Evolutionary conservation across 768 basidiomycete genomes (phyloP), one percentile per base, ranked within the genome.

Genomic region (Suillus hirtellus): DNA sequence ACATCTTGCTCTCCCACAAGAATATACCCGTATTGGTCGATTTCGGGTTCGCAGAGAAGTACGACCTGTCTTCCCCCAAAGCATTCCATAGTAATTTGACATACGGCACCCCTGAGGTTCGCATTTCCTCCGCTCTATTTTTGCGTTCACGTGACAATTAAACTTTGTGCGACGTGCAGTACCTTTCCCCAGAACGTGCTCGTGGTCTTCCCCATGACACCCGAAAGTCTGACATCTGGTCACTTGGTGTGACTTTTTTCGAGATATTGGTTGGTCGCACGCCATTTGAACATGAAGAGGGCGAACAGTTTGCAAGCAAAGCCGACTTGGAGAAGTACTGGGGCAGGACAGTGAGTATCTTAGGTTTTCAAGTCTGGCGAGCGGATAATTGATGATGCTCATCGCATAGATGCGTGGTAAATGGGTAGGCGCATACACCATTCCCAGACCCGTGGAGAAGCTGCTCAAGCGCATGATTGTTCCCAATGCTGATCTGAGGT

Each of bases 41-140:
- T 75, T 99, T 97, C 70, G 96, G 97, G 1, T 99, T 99, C 69
- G 94, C 96, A 2, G 92, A 96, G 70, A 86, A 86, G 67, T 95
- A 95, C 71, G 89, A 93, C 66, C 70, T 83, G 49, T 73, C 77
- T 1, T 85, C 87, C 0, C 73, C 79, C 19, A 86, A 85, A 21
- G 88, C 90, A 1, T 94, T 95, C 78, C 86, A 88, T 66, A 92
- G 90, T 68, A 91, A 91, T 69, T 82, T 93, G 53, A 86, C 92
- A 1, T 92, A 92, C 71, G 96, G 95, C 6, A 99, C 96, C 4
- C 95, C 95, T 34, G 95, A 96, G 80, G 92, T 93, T 72, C 63
- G 74, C 71, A 14, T 35, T 49, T 21, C 55, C 11, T 61, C 61
- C 42, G 31, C 17, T 14, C 50, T 56, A 21, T 43, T 17, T 10